phyloP scores from a whole-genome alignment of 2,329 filamentous ascomycete species.

The Xylariaceae sp. region DNA sequence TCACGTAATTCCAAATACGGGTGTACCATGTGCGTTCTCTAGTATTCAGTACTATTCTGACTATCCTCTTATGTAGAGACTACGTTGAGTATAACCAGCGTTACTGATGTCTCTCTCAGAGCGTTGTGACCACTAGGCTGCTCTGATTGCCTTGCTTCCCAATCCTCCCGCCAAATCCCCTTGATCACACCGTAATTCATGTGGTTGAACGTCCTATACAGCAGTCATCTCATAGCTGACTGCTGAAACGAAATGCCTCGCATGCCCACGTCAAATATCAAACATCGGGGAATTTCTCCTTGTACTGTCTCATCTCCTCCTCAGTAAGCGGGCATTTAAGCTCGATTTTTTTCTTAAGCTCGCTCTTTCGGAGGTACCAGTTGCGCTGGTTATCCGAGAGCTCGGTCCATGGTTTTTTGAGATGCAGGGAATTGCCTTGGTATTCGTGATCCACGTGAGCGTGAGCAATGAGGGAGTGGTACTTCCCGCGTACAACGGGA shows the following conservation, averaged over 20 bases:
- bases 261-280: too few species aligned
- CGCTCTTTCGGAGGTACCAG: neutral
- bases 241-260: too few species aligned
- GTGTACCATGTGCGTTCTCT: too few species aligned
- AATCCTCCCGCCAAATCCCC: too few species aligned
- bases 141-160: too few species aligned
- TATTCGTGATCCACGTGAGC: neutral
- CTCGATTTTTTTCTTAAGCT: neutral
- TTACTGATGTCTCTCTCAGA: too few species aligned
- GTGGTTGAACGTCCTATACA: too few species aligned
- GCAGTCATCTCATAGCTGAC: too few species aligned
- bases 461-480: constrained; percentile 2
- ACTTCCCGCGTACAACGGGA: neutral
- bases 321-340: neutral
- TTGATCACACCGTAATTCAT: too few species aligned
- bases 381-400: neutral
- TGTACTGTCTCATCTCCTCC: neutral
- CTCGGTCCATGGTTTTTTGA: neutral
- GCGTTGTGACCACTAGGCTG: too few species aligned
- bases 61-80: neutral
- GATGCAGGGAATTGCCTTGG: neutral
- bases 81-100: neutral
- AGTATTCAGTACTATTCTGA: too few species aligned
- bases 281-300: neutral
- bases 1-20: neutral